A percentile compares a stretch with the other conserved stretches of the same genome.
phyloP scores from a whole-genome alignment of 129 eudicot genomes.

The Chrysanthemum seticuspe region DNA sequence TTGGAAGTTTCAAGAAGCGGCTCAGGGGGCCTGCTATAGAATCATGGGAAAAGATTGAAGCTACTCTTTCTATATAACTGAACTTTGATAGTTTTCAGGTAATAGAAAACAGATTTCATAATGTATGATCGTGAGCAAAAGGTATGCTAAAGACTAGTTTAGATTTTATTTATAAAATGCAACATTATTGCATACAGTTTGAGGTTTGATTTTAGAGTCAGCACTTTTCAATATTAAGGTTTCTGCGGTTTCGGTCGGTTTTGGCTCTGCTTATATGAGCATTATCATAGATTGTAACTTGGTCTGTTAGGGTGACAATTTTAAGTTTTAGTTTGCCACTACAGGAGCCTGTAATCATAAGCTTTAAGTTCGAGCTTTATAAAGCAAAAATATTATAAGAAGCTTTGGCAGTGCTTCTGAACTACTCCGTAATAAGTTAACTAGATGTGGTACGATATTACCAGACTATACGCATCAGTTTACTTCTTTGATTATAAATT shows the following conservation, averaged over 20 bases:
- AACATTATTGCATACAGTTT: slow-evolving; percentile 8
- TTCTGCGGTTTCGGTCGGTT: too few relatives aligned
- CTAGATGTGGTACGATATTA: slow-evolving; percentile 8
- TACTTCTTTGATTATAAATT: slow-evolving; percentile 19
- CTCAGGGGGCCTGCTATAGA: slow-evolving; percentile 43
- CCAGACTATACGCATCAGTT: slow-evolving; percentile 10
- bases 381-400: too few relatives aligned
- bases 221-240: too few relatives aligned
- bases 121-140: slow-evolving; percentile 19
- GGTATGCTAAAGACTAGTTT: slow-evolving; percentile 24
- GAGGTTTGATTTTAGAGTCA: slow-evolving; percentile 12
- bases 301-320: not conserved
- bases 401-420: slow-evolving; percentile 4
- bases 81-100: slow-evolving; percentile 16
- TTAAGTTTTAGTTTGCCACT: slow-evolving; percentile 6
- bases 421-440: slow-evolving; percentile 15
- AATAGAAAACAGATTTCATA: not conserved
- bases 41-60: slow-evolving; percentile 56
- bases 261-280: slow-evolving; percentile 13
- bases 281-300: slow-evolving; percentile 18
- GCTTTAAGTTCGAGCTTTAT: too few relatives aligned
- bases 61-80: slow-evolving; percentile 34
- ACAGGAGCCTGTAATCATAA: not conserved
- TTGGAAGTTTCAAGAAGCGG: slow-evolving; percentile 36
- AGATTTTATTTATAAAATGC: slow-evolving; percentile 16